Conservation (phyloP, 2,329 filamentous ascomycete genomes). For the Claviceps maximensis region DNA sequence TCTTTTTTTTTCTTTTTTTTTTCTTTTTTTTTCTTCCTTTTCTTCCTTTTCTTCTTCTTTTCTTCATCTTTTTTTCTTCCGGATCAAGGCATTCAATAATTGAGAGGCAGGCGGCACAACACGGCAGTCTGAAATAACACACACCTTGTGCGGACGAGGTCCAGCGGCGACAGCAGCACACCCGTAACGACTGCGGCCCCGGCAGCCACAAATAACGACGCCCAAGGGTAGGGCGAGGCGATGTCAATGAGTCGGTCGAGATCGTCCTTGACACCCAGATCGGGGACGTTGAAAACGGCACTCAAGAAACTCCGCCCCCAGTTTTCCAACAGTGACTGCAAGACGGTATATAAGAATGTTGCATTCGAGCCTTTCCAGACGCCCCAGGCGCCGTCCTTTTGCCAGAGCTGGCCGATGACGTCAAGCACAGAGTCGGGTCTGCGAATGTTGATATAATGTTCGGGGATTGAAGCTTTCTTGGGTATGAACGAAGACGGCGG, state of each 20-base stretch:
- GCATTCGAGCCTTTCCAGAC: slow-evolving; percentile 92
- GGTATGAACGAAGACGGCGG: slow-evolving; percentile 11
- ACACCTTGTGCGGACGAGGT: slow-evolving; percentile 67
- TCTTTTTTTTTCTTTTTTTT: no score
- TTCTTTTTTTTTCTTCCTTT: no score
- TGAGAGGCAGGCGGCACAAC: not conserved
- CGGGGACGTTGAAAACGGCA: slow-evolving; percentile 79
- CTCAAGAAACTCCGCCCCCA: slow-evolving; percentile 88
- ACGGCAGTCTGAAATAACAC: not conserved
- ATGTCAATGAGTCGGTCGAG: slow-evolving; percentile 61
- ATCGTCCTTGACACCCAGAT: slow-evolving; percentile 62
- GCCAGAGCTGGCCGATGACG: slow-evolving; percentile 77
- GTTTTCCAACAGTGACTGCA: slow-evolving; percentile 77
- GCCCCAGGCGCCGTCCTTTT: slow-evolving; percentile 77
- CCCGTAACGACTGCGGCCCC: slow-evolving; percentile 58
- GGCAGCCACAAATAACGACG: slow-evolving; percentile 61
- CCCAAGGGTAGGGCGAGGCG: slow-evolving; percentile 69
- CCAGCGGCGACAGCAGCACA: slow-evolving; percentile 71
- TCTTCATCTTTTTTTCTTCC: no score
- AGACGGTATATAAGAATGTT: slow-evolving; percentile 80
- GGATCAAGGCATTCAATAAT: not conserved
- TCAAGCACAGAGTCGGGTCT: slow-evolving; percentile 73
- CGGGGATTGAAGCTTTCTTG: slow-evolving; percentile 21
- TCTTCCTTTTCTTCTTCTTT: no score
- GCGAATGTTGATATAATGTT: slow-evolving; percentile 56